phyloP scores from a whole-genome alignment of 2,329 filamentous ascomycete genomes.

The Penicillium sp. region DNA sequence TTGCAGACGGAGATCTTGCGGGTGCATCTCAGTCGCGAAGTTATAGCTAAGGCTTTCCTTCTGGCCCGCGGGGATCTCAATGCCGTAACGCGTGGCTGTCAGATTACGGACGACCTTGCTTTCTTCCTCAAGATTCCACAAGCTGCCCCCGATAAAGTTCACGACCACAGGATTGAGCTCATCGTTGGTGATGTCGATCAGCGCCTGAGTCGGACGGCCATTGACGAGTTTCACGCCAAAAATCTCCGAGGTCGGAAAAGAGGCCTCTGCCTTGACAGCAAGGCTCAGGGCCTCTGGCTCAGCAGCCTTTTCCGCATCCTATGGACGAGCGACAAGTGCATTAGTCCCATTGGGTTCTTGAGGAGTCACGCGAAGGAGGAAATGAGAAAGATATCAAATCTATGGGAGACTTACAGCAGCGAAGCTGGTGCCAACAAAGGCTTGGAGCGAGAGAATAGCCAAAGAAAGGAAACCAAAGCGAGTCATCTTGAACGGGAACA shows the following conservation, averaged over 20 bases:
- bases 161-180: slow-evolving; percentile 71
- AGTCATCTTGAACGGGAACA: slow-evolving; percentile 54
- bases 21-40: slow-evolving; percentile 87
- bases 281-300: slow-evolving; percentile 58
- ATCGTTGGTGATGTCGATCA: slow-evolving; percentile 77
- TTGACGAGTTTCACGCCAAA: slow-evolving; percentile 96
- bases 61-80: slow-evolving; percentile 68
- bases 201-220: slow-evolving; percentile 73
- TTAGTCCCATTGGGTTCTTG: slow-evolving; percentile 23
- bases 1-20: slow-evolving; percentile 76
- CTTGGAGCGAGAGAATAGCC: slow-evolving; percentile 64
- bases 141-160: slow-evolving; percentile 67
- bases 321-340: slow-evolving; percentile 2
- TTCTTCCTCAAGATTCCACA: slow-evolving; percentile 56
- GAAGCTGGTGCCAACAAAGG: slow-evolving; percentile 59
- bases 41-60: slow-evolving; percentile 71
- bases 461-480: slow-evolving; percentile 66
- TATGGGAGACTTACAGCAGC: slow-evolving; percentile 49
- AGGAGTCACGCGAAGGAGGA: slow-evolving; percentile 3
- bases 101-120: slow-evolving; percentile 73
- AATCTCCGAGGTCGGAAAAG: slow-evolving; percentile 65
- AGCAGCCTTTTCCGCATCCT: slow-evolving; percentile 57
- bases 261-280: slow-evolving; percentile 51
- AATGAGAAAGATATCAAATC: slow-evolving; percentile 5
- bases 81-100: slow-evolving; percentile 66